These are phyloP conservation scores for Cordyceps sp. DNA, from an alignment of 2,329 filamentous ascomycete genomes.

Conservation along the genomic window DNA sequence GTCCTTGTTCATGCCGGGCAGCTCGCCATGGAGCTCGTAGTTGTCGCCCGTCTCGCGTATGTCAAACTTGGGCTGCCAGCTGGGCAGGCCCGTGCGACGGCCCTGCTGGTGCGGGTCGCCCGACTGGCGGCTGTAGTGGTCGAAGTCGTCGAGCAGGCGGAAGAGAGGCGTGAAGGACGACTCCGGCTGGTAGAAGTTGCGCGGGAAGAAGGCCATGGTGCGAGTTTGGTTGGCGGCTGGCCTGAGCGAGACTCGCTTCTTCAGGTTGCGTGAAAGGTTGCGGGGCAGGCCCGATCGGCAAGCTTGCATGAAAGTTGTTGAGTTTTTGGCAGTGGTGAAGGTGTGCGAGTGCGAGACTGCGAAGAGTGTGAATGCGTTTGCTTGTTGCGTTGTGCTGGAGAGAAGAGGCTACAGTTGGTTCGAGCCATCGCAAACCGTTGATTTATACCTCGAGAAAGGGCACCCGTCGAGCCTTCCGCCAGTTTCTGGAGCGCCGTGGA, in stretches of 20 bases:
- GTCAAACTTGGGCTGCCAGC: conserved; percentile 66
- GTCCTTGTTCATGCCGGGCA: conserved; percentile 59
- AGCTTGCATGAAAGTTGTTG: conserved; percentile 8
- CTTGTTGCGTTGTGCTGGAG: neutral
- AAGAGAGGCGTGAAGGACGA: conserved; percentile 43
- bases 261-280: conserved; percentile 11
- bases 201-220: conserved; percentile 46
- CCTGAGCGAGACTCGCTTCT: conserved; percentile 8
- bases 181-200: conserved; percentile 29
- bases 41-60: conserved; percentile 49
- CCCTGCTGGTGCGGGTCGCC: conserved; percentile 9
- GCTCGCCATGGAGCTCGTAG: conserved; percentile 68
- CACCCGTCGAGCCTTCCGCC: conserved; percentile 5
- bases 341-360: conserved; percentile 9
- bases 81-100: conserved; percentile 18
- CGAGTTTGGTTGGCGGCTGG: conserved; percentile 7
- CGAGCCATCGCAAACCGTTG: too few species aligned
- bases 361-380: neutral
- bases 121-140: conserved; percentile 31
- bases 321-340: neutral
- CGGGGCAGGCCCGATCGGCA: conserved; percentile 8
- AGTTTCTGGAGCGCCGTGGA: neutral
- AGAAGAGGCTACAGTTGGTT: neutral
- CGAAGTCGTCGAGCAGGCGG: conserved; percentile 47
- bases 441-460: too few species aligned